Evolutionary conservation across 139 green algal species (phyloP).

Genomic region (Chlamydomonas sp.): DNA sequence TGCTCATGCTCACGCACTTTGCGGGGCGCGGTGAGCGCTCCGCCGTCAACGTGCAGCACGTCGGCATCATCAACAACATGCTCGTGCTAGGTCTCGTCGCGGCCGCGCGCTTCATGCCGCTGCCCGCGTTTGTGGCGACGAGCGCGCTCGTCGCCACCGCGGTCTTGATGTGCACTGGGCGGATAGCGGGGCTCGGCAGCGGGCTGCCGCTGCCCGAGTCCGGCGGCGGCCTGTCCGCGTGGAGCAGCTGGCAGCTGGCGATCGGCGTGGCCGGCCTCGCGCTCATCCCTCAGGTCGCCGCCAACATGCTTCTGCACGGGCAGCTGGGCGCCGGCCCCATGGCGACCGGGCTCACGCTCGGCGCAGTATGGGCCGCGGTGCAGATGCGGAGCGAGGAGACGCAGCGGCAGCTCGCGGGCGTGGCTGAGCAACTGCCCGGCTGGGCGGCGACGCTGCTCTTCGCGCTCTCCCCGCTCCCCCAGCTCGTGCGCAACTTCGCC

Average conservation of each 20-base stretch:
- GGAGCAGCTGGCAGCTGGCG: conserved; percentile 33
- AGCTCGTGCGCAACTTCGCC: conserved; percentile 63
- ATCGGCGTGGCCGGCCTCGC: conserved; percentile 49
- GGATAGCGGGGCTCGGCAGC: too few species aligned
- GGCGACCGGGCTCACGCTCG: too few species aligned
- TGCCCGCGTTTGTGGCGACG: conserved; percentile 26
- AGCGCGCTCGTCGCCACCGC: conserved; percentile 10
- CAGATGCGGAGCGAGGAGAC: conserved; percentile 4
- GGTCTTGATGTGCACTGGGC: too few species aligned
- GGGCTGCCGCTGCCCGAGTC: too few species aligned
- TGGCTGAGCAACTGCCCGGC: conserved; percentile 30
- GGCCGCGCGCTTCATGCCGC: conserved; percentile 38
- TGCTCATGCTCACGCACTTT: conserved; percentile 72
- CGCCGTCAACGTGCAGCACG: conserved; percentile 59
- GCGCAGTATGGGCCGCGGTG: too few species aligned
- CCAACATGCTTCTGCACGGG: conserved; percentile 1
- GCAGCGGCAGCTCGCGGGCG: neutral
- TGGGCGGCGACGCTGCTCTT: conserved; percentile 51
- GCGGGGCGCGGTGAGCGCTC: conserved; percentile 48
- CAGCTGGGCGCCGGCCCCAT: neutral
- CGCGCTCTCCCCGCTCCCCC: conserved; percentile 44
- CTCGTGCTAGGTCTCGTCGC: conserved; percentile 64
- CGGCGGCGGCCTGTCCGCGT: neutral
- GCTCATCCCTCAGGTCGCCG: conserved; percentile 55
- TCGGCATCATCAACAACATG: conserved; percentile 65